Evolutionary conservation across 345 rosid species (phyloP), one percentile per base, ranked within the genome.

Genomic region (Pistacia integerrima): DNA sequence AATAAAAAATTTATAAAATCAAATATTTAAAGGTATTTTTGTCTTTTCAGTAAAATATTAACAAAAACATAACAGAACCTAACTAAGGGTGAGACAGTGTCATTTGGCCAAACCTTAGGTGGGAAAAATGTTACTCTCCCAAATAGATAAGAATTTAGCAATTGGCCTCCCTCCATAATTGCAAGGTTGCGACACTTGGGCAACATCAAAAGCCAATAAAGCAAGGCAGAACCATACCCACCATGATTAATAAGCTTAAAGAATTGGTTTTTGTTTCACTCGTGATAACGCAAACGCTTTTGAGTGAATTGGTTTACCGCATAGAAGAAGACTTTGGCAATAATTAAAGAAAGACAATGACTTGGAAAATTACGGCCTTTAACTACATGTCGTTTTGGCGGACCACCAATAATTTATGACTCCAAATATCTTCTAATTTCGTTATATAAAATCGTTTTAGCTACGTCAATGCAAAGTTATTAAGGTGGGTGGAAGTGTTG

Each of bases 351-450:
- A 63, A 33, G 75, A 79, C 35, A 76, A 60, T n/a, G 81, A 77
- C 74, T 54, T 55, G 64, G 75, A 54, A 61, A 71, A 48, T 41
- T 44, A 64, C 83, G 65, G 78, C 70, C 36, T 69, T 79, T 67
- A 65, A 54, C n/a, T 17, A 6, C 11, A 8, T 77, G 75, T 77
- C 80, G 55, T 74, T 77, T 58, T 67, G 57, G 38, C 79, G 72
- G 80, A 73, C 86, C 86, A 80, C 82, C 82, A 83, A 80, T 83
- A 77, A 80, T 83, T 71, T 72, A 35, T 28, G 1, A 4, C 61
- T 75, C 35, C 77, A 74, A 74, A 64, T 79, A 74, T 71, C 83
- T 77, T 18, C 52, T 11, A 41, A 41, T 41, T 41, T 41, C 46
- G 6, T 41, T 41, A 41, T 41, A 41, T 41, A 13, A 36, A 57